Conservation (phyloP, 345 rosid genomes). For the rapeseed (Brassica napus) region DNA sequence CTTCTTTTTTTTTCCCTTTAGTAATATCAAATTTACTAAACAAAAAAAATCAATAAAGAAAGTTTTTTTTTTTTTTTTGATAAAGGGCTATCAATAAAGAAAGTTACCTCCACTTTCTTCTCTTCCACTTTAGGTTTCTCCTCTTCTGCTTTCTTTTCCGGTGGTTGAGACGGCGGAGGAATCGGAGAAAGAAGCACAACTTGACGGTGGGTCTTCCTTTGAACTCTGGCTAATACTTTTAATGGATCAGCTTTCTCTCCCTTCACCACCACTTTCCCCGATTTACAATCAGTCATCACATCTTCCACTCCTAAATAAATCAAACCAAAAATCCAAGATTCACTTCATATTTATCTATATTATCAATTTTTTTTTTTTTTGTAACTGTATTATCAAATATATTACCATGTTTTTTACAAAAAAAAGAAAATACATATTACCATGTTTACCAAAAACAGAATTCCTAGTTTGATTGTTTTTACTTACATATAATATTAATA, state of each 20-base stretch:
- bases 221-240: conserved; percentile 77
- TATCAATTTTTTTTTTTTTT: no score
- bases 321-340: conserved; percentile 7
- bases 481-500: not conserved
- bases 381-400: not conserved
- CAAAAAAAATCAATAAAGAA: not conserved
- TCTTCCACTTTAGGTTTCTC: conserved; percentile 61
- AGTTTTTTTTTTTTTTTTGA: no score
- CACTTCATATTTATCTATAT: not conserved
- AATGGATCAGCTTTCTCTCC: conserved; percentile 96
- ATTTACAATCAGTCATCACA: conserved; percentile 82
- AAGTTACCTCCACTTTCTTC: conserved; percentile 73
- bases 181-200: conserved; percentile 89
- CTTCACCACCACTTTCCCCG: conserved; percentile 84
- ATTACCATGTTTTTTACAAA: not conserved
- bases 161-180: conserved; percentile 69
- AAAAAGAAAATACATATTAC: not conserved
- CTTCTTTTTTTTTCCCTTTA: not conserved
- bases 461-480: not conserved
- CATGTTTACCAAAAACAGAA: conserved; percentile 9
- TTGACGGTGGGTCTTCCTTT: conserved; percentile 80
- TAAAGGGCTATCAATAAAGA: not conserved
- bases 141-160: conserved; percentile 61
- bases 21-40: not conserved
- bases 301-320: conserved; percentile 75